Base-by-base conservation (phyloP, 2,329 filamentous ascomycete genomes). In the Cladosporium sp. region DNA sequence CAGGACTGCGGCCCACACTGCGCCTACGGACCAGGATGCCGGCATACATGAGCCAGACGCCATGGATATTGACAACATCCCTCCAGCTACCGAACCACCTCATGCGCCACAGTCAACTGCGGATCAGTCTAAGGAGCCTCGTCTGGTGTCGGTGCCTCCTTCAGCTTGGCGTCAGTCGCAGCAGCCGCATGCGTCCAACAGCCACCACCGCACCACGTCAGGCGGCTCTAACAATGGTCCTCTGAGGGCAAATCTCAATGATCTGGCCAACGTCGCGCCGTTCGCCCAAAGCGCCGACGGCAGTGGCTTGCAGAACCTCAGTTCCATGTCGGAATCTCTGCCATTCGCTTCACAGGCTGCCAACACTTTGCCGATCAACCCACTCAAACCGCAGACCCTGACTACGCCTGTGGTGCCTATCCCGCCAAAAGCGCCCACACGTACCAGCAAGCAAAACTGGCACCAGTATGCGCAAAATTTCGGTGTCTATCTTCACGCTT, bases 291-390 rank as follows among this genome's bases (percentile, higher is more conserved):
- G 81, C 16, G 79, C 81, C 6, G 76, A 50, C 74, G 80, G 7
- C 79, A 81, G 53, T 73, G 85, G 86, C 10, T 80, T 88, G 21
- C 78, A 81, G 28, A 82, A 83, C 62, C 72, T 89, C 26, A 79
- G 81, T 31, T 84, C 86, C 64, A 77, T 89, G 46, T 79, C 78
- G 49, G 78, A 80, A 10, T 83, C 79, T 1, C 78, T 89, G 2
- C 87, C 87, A 3, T 89, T 89, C 72, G 75, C 84, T 66, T 89
- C 87, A 1, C 80, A 83, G 49, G 73, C 86, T 3, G 80, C 81
- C 5, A 78, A 78, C 31, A 71, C 76, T 5, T 76, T 81, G 31
- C 80, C 80, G 7, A 79, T 77, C 7, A 75, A 69, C 61, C 79
- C 74, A 67, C 78, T 67, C 72, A 78, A 69, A 67, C 77, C 86